phyloP scores from a whole-genome alignment of 805 yeast genomes.

The Ogataea zsoltii region DNA sequence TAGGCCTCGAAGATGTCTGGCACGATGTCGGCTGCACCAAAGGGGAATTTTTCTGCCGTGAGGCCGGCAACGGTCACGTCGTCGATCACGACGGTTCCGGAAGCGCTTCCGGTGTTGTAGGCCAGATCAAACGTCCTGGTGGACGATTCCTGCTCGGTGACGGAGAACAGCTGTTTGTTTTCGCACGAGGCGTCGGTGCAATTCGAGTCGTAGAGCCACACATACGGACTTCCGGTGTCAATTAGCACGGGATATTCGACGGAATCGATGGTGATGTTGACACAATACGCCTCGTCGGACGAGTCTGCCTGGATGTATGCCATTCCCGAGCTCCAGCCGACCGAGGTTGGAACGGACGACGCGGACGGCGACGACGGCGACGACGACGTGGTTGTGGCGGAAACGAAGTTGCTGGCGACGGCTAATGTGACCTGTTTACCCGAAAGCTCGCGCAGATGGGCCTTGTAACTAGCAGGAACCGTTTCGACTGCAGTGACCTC shows the following conservation, averaged over 20 bases:
- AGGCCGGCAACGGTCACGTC: conserved; percentile 39
- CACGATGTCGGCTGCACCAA: conserved; percentile 55
- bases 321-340: conserved; percentile 24
- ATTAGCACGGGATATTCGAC: conserved; percentile 51
- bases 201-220: conserved; percentile 59
- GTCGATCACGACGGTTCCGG: conserved; percentile 48
- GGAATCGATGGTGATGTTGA: conserved; percentile 41
- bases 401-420: neutral
- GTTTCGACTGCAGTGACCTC: conserved; percentile 11
- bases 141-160: conserved; percentile 17
- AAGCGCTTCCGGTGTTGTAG: conserved; percentile 55
- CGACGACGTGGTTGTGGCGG: conserved; percentile 2
- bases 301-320: conserved; percentile 28
- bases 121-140: conserved; percentile 43
- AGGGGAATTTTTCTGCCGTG: conserved; percentile 40
- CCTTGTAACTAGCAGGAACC: conserved; percentile 7
- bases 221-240: conserved; percentile 66
- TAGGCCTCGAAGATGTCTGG: conserved; percentile 55
- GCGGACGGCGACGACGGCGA: neutral
- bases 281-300: conserved; percentile 37
- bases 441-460: neutral
- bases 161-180: conserved; percentile 33
- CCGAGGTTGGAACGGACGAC: conserved; percentile 4
- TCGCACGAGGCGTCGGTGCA: conserved; percentile 50
- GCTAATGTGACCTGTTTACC: conserved; percentile 11